These are phyloP conservation scores for Durotheca rogersii DNA, from an alignment of 495 filamentous ascomycete species.

Conservation along the genomic window DNA sequence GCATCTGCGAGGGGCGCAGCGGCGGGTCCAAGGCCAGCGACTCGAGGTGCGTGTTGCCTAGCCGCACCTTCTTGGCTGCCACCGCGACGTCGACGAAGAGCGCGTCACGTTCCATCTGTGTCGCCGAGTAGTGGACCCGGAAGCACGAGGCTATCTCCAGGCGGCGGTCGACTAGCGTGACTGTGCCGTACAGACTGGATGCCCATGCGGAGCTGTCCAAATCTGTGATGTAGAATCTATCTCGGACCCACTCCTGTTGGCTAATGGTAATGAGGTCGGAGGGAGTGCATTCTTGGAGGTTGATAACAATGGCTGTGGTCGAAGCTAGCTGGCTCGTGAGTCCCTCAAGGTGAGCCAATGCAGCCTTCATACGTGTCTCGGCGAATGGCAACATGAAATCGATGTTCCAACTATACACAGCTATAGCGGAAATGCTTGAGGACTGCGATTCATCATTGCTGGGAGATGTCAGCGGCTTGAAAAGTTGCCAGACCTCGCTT, in stretches of 20 bases:
- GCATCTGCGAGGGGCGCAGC: constrained; percentile 47
- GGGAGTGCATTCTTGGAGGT: constrained; percentile 52
- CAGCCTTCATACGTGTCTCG: constrained; percentile 45
- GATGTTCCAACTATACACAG: constrained; percentile 51
- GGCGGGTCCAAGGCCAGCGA: constrained; percentile 46
- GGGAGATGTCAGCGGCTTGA: neutral
- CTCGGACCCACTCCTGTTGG: constrained; percentile 43
- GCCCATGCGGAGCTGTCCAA: constrained; percentile 36
- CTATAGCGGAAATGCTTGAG: constrained; percentile 12
- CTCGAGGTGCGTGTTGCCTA: constrained; percentile 59
- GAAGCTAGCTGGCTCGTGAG: constrained; percentile 19
- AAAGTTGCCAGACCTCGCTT: constrained; percentile 15
- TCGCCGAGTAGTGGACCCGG: constrained; percentile 45
- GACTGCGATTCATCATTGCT: neutral
- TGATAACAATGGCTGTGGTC: constrained; percentile 41
- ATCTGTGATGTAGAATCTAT: constrained; percentile 52
- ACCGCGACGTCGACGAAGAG: constrained; percentile 51
- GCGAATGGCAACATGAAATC: constrained; percentile 47
- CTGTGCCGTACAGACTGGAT: constrained; percentile 51
- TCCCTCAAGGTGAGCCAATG: constrained; percentile 41
- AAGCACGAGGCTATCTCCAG: constrained; percentile 44
- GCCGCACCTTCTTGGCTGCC: constrained; percentile 34
- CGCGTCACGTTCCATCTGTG: constrained; percentile 51
- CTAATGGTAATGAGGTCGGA: constrained; percentile 46
- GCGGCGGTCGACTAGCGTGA: constrained; percentile 50